These are phyloP conservation scores for Endotrypanum monterogeii DNA, from an alignment of 208 protist genomes.

Conservation along the genomic window DNA sequence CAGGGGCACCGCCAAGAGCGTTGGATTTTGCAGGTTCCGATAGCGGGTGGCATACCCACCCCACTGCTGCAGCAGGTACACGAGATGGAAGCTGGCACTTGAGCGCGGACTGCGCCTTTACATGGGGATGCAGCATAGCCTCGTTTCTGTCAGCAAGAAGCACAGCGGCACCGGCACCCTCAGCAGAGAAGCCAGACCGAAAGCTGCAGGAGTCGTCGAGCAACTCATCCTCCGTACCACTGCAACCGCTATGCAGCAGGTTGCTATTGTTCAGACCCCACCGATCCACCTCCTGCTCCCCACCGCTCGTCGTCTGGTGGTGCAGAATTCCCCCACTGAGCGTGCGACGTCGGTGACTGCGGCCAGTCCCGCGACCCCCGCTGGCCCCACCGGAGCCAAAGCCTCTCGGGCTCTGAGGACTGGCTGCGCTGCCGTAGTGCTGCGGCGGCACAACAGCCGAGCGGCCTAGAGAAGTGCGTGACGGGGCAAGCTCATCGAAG, in stretches of 20 bases:
- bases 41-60: constrained; percentile 32
- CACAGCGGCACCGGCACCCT: constrained; percentile 10
- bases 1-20: background rate
- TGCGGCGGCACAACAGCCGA: constrained; percentile 8
- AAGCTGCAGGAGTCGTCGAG: constrained; percentile 29
- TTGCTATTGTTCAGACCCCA: constrained; percentile 16
- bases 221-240: constrained; percentile 28
- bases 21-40: background rate
- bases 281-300: constrained; percentile 15
- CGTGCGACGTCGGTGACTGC: constrained; percentile 15
- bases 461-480: background rate
- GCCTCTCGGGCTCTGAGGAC: background rate
- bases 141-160: constrained; percentile 20
- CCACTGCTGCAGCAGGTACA: constrained; percentile 49
- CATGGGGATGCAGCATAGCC: constrained; percentile 14
- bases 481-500: constrained; percentile 30
- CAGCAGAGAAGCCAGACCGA: constrained; percentile 18
- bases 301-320: constrained; percentile 1
- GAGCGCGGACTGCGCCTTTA: constrained; percentile 30
- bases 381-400: constrained; percentile 1
- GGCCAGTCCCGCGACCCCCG: constrained; percentile 1
- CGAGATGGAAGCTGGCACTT: constrained; percentile 43
- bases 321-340: constrained; percentile 11
- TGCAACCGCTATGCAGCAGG: constrained; percentile 15
- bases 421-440: background rate